Evolutionary conservation across 192 early-diverging fungal genomes (phyloP).

Genomic region (Tieghemiomyces parasiticus): DNA sequence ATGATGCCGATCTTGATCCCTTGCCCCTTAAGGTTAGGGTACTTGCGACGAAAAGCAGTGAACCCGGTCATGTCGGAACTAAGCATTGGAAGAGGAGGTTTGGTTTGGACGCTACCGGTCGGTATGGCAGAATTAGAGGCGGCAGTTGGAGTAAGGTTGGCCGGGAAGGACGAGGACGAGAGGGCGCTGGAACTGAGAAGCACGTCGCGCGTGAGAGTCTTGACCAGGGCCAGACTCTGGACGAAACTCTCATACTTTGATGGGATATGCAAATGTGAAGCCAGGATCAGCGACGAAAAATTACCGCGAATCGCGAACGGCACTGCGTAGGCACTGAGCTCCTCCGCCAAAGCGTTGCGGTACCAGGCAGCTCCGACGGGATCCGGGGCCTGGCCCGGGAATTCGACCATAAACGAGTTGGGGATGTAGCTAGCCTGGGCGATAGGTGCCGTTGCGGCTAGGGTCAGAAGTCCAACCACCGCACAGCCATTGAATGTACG

Average conservation of each 20-base stretch:
- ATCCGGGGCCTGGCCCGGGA: neutral
- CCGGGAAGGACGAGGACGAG: too few species aligned
- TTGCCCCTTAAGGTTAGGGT: conserved; percentile 13
- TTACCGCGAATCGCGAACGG: too few species aligned
- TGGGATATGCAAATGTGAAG: too few species aligned
- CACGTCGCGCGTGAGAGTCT: too few species aligned
- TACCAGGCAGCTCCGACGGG: neutral
- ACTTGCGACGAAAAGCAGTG: neutral
- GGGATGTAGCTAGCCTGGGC: neutral
- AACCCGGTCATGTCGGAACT: neutral
- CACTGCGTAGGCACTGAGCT: neutral
- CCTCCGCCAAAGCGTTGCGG: neutral
- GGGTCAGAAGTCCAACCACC: too few species aligned
- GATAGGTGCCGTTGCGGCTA: too few species aligned
- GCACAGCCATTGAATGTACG: too few species aligned
- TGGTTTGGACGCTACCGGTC: too few species aligned
- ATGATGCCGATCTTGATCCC: conserved; percentile 40
- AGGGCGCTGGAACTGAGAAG: too few species aligned
- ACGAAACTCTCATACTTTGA: too few species aligned
- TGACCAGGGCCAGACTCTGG: too few species aligned
- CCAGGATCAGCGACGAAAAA: too few species aligned
- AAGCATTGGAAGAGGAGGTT: neutral
- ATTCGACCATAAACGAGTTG: neutral
- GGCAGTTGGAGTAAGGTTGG: neutral
- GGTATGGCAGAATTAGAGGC: neutral